Conservation (phyloP, 2,329 filamentous ascomycete species). For the Fusarium denticulatum region DNA sequence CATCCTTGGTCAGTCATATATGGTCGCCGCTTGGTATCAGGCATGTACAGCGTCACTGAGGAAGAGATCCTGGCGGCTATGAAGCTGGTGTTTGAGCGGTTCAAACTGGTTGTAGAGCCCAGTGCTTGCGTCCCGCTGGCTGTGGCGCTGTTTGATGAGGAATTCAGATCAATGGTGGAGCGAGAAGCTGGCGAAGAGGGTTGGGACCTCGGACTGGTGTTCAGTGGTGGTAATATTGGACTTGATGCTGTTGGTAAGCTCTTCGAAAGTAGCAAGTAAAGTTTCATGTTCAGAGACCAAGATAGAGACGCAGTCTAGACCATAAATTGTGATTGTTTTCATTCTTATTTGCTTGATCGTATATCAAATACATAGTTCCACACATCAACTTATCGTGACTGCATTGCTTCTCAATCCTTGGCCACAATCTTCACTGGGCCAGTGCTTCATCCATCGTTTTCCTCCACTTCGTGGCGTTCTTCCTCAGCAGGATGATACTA, state of each 20-base stretch:
- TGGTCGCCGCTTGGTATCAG: constrained; percentile 73
- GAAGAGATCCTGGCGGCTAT: constrained; percentile 82
- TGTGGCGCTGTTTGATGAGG: constrained; percentile 84
- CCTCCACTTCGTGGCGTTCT: constrained; percentile 71
- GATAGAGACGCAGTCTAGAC: background rate
- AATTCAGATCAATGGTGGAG: constrained; percentile 78
- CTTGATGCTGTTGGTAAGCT: constrained; percentile 63
- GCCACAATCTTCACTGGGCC: constrained; percentile 30
- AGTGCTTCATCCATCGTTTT: constrained; percentile 66
- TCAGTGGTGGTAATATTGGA: constrained; percentile 69
- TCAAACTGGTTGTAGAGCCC: constrained; percentile 93
- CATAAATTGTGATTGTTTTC: background rate
- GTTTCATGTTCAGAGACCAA: background rate
- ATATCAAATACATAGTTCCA: background rate
- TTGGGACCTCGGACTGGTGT: constrained; percentile 74
- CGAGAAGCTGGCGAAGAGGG: constrained; percentile 74
- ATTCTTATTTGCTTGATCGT: background rate
- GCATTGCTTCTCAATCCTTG: background rate
- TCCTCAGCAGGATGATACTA: constrained; percentile 69
- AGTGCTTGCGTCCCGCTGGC: constrained; percentile 87
- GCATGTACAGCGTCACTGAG: constrained; percentile 79
- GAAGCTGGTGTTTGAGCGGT: constrained; percentile 81
- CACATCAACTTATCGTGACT: background rate
- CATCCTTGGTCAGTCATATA: constrained; percentile 83
- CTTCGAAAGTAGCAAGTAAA: constrained; percentile 48